Base-by-base conservation (phyloP, 2,329 filamentous ascomycete species). In the Colletotrichum endophyticum region DNA sequence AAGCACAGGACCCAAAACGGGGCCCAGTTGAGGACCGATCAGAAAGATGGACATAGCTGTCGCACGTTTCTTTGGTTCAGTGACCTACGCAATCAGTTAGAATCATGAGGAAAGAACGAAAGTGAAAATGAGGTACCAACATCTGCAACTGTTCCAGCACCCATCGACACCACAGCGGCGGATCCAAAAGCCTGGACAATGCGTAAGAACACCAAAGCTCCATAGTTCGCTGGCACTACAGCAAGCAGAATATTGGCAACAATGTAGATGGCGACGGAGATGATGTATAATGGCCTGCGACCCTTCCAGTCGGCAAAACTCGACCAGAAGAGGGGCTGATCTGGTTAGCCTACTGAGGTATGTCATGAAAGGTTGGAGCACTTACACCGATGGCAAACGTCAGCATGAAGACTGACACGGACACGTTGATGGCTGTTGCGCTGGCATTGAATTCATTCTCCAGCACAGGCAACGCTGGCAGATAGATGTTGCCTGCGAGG, bases 321-420 rank as follows among this genome's bases (percentile, higher is more conserved):
- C 1, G 85, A 83, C 80, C 85, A 86, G 73, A 87, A 85, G 13
- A 87, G 81, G n/a, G 86, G 86, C 80, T 83, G 44, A 49, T 22
- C n/a, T 61, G 27, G 27, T 22, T 22, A 56, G 19, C 19, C 15
- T 15, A 27, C 15, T 28, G 32, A 34, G 19, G 30, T 3, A 32
- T 13, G 44, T 2, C 22, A 34, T 7, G 15, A 59, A n/a, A 53
- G 6, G 16, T 3, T n/a, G 12, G 3, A 13, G 32, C 53, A 79
- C 82, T 76, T 70, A 84, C 82, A 11, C 83, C 83, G 19, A 88
- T 68, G 19, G 86, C 86, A 73, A 88, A 88, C 1, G 86, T 82
- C 12, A 84, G 81, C 85, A 86, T 87, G 78, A 87, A 88, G 6
- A 87, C 83, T 1, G 84, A 84, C n/a, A 88, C 85, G 0, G 87